Evolutionary conservation across 305 asterid genomes (phyloP), one percentile per base, ranked within the genome.

Genomic region (Caryopteris hybrid): DNA sequence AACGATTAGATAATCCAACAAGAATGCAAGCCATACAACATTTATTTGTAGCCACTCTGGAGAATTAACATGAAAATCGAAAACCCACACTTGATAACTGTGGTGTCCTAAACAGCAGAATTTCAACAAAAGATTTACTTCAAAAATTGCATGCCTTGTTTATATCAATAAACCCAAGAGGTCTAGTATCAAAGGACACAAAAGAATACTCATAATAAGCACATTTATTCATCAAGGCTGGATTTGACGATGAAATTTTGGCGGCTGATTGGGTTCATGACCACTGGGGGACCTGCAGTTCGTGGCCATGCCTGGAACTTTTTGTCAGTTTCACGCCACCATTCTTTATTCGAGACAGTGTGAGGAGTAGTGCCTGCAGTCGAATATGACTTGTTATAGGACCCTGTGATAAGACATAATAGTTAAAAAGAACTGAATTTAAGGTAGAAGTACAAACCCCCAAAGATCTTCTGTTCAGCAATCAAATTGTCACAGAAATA

Each of bases 221-320:
- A 39, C 22, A 58, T 59, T 66, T 61, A 81, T 56, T 76, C 65
- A 47, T 90, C 96, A 77, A 79, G 67, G 27, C 77, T 81, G 68
- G 88, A 72, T 74, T 91, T 94, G 74, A 91, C 98, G 23, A 86
- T 86, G 86, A 83, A 94, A 61, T 83, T 83, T 18, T 83, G 88
- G 64, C 84, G 85, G 80, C 90, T 89, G 79, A 94, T 87, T 74
- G 96, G 97, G 81, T 93, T 93, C 96, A 93, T 91, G 73, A 91
- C 96, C 65, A 93, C 97, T 0, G 99, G 99, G 13, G 97, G 96
- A 18, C 99, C 99, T 17, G 99, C 97, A 69, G 95, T 86, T 34
- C 99, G 96, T 21, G 99, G 99, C 97, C 96, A 93, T 39, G 97
- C 97, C 84, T 91, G 96, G 67, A 90, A 78, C 88, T 90, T 88